Percentiles rank a stretch among this genome's conserved stretches.
phyloP scores from a whole-genome alignment of 2,329 filamentous ascomycete genomes.

The Clathrospora elynae region DNA sequence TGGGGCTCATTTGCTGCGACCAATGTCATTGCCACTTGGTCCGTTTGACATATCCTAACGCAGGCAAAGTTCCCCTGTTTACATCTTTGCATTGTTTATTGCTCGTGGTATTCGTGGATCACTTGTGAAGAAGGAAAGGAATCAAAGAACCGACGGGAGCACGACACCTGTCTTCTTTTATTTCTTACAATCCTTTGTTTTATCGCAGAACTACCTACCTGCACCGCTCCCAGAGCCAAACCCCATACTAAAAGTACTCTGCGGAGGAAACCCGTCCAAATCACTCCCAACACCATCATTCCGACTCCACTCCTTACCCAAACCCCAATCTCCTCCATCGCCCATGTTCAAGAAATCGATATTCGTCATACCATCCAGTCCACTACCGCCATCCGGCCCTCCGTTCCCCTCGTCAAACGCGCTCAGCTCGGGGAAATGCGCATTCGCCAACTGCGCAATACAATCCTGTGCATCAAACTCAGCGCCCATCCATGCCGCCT shows the following conservation, averaged over 20 bases:
- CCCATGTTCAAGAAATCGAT: constrained; percentile 41
- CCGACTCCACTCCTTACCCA: constrained; percentile 22
- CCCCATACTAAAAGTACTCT: constrained; percentile 16
- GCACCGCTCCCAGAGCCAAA: neutral
- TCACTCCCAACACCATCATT: constrained; percentile 29
- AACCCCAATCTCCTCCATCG: constrained; percentile 25
- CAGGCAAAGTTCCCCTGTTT: too few relatives aligned
- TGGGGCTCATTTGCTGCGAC: constrained; percentile 25
- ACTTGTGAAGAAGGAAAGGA: too few relatives aligned
- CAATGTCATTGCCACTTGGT: constrained; percentile 16
- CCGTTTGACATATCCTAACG: constrained; percentile 4
- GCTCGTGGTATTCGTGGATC: too few relatives aligned
- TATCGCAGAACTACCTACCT: too few relatives aligned
- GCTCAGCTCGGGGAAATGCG: constrained; percentile 42
- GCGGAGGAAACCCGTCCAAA: constrained; percentile 42
- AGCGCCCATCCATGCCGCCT: constrained; percentile 36
- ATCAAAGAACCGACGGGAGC: too few relatives aligned
- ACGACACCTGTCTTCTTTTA: too few relatives aligned
- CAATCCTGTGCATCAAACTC: constrained; percentile 31
- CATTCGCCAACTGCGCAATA: constrained; percentile 34
- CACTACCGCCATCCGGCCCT: neutral
- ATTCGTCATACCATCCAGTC: constrained; percentile 28
- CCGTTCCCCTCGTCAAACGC: constrained; percentile 15
- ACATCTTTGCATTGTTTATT: too few relatives aligned
- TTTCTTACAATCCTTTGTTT: too few relatives aligned